Percentiles rank a stretch among this genome's conserved stretches.
Evolutionary conservation across 225 moss, liverwort and hornwort genomes (phyloP).

Genomic region (Neckera pumila): DNA sequence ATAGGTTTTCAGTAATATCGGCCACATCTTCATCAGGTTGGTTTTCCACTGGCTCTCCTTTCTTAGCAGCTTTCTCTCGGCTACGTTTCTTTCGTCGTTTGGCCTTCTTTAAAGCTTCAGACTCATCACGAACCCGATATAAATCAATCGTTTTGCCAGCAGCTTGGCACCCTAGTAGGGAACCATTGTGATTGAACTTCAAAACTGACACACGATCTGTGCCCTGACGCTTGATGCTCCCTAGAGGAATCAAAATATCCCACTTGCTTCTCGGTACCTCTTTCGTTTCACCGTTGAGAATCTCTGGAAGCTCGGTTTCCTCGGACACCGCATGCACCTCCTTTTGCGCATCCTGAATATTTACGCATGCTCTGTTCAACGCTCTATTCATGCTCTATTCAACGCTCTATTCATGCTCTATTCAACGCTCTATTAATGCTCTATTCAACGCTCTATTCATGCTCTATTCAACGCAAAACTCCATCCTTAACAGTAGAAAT

Average conservation of each 20-base stretch:
- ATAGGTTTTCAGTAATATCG: slow-evolving; percentile 22
- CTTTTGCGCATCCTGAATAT: slow-evolving; percentile 32
- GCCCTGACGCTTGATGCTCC: slow-evolving; percentile 66
- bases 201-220: slow-evolving; percentile 67
- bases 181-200: slow-evolving; percentile 63
- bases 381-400: not conserved
- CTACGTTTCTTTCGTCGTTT: slow-evolving; percentile 82
- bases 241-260: slow-evolving; percentile 64
- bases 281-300: slow-evolving; percentile 1
- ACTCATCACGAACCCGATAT: slow-evolving; percentile 55
- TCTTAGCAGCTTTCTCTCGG: slow-evolving; percentile 64
- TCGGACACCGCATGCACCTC: slow-evolving; percentile 29
- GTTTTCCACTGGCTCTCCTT: slow-evolving; percentile 6
- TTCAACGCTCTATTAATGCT: not conserved
- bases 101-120: slow-evolving; percentile 69
- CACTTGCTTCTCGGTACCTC: slow-evolving; percentile 49
- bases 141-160: slow-evolving; percentile 88
- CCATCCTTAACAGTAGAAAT: not conserved
- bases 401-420: not conserved
- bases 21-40: slow-evolving; percentile 12
- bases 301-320: slow-evolving; percentile 17
- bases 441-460: not conserved
- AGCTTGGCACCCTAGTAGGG: slow-evolving; percentile 79
- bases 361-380: not conserved
- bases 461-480: not conserved